These are phyloP conservation scores for Nematocida displodere DNA, from an alignment of 371 early-diverging fungal species.

Conservation along the genomic window DNA sequence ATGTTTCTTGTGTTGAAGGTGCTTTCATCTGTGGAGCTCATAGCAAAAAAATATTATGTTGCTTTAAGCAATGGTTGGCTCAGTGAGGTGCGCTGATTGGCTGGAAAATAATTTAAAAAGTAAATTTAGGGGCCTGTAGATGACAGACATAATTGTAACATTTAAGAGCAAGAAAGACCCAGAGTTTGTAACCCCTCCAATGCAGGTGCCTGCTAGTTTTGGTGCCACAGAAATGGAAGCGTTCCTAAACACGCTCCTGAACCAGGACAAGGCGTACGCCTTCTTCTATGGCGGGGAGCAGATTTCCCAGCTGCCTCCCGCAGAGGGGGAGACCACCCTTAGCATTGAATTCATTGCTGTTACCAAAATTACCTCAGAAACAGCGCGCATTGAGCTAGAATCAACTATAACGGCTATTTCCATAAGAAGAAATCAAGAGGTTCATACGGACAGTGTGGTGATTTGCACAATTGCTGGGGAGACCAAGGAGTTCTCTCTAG, in stretches of 20 bases:
- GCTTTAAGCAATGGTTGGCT: too few relatives aligned
- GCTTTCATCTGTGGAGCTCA: too few relatives aligned
- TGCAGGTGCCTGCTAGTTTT: constrained; percentile 26
- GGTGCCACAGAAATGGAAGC: constrained; percentile 34
- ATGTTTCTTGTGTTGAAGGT: too few relatives aligned
- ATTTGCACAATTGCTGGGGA: constrained; percentile 28
- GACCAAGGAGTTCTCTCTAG: constrained; percentile 41
- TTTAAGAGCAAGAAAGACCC: constrained; percentile 45
- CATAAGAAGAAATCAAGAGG: constrained; percentile 39
- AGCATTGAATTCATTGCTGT: constrained; percentile 46
- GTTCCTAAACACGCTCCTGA: constrained; percentile 25
- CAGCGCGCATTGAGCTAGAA: constrained; percentile 24
- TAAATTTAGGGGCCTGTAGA: constrained; percentile 11
- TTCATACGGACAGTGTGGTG: constrained; percentile 33
- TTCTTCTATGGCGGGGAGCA: constrained; percentile 50
- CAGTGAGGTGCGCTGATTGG: too few relatives aligned
- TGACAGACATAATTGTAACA: constrained; percentile 36
- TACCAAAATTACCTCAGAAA: constrained; percentile 39
- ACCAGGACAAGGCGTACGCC: constrained; percentile 42
- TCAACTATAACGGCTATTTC: constrained; percentile 25
- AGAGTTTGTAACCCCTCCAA: constrained; percentile 43
- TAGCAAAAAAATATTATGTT: too few relatives aligned
- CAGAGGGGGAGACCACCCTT: constrained; percentile 11
- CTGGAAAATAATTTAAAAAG: background rate
- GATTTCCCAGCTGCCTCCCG: constrained; percentile 11